Base-by-base conservation (phyloP, 2,329 filamentous ascomycete genomes). In the Thermoascus crustaceus region DNA sequence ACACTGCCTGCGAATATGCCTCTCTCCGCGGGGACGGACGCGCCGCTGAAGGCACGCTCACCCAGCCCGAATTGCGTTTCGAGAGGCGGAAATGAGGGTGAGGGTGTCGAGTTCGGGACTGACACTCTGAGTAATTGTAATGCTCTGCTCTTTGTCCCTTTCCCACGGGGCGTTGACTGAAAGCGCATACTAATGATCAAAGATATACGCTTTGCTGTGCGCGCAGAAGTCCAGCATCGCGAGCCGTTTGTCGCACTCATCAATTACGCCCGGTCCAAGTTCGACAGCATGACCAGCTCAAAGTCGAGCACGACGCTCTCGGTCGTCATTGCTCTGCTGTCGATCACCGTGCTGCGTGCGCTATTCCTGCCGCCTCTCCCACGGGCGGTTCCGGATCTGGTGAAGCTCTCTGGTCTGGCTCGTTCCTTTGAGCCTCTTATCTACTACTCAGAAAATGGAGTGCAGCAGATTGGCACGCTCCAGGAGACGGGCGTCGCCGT, bases 401-500 rank as follows among this genome's bases (percentile, higher is more conserved):
- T 94, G 55, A 94, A 94, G 58, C 82, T 95, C 16, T 88, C 88
- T 3, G 80, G 82, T 34, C 76, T 96, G 45, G 88, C 88, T 32
- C 85, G 85, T 50, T 86, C 86, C 7, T 94, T 95, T 53, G 89
- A 95, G 58, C 89, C 89, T 4, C 73, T 95, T 29, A 93, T 96
- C 43, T 91, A 91, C 66, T 94, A 93, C 56, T 94, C 87, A 0
- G 87, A 95, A 53, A 83, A 88, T 54, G 87, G 87, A 6, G 80
- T 87, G 27, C 75, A 80, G 23, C 87, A 94, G 54, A 86, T 94
- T 25, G 80, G 82, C 39, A 85, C 93, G 44, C 68, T 96, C 32
- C 87, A 94, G 59, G 86, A 91, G 36, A 94, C 88, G 0, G 85
- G 87, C 27, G 81, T 94, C 20, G 89, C 89, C 1, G 87, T 96